phyloP scores from a whole-genome alignment of 2,329 filamentous ascomycete species.

The Fusarium concolor region DNA sequence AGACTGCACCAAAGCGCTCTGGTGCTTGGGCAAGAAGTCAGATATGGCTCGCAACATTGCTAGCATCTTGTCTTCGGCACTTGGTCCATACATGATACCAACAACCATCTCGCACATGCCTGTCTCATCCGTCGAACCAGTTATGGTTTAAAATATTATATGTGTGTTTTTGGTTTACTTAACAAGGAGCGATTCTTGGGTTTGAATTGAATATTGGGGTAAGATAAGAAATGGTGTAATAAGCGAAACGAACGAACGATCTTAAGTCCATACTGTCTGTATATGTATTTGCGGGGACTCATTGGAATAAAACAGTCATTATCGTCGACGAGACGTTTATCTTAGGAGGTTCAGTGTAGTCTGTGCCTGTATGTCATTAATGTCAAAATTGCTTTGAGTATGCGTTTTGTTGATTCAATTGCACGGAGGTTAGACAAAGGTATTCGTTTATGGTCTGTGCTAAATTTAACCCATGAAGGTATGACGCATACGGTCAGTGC shows the following conservation, averaged over 20 bases:
- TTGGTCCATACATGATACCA: slow-evolving; percentile 44
- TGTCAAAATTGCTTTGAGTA: background rate
- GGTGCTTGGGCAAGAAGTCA: slow-evolving; percentile 66
- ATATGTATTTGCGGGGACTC: slow-evolving; percentile 19
- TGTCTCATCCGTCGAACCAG: slow-evolving; percentile 26
- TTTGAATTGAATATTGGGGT: slow-evolving; percentile 5
- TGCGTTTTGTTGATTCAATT: background rate
- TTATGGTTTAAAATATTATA: slow-evolving; percentile 26
- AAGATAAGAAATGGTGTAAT: slow-evolving; percentile 11
- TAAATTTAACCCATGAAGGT: no score
- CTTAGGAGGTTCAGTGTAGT: background rate
- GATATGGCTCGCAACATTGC: slow-evolving; percentile 56
- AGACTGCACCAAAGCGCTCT: slow-evolving; percentile 64
- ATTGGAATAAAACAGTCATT: slow-evolving; percentile 26
- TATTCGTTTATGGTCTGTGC: no score
- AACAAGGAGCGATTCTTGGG: background rate
- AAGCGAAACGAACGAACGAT: slow-evolving; percentile 20
- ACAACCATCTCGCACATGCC: slow-evolving; percentile 31
- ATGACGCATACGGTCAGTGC: no score
- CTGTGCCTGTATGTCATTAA: background rate
- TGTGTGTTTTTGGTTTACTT: slow-evolving; percentile 7
- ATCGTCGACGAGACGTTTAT: background rate
- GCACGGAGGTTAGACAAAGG: no score
- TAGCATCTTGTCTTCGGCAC: slow-evolving; percentile 42
- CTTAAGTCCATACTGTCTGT: slow-evolving; percentile 1